phyloP scores from a whole-genome alignment of 305 asterid genomes.

The Fraxinus sp. region DNA sequence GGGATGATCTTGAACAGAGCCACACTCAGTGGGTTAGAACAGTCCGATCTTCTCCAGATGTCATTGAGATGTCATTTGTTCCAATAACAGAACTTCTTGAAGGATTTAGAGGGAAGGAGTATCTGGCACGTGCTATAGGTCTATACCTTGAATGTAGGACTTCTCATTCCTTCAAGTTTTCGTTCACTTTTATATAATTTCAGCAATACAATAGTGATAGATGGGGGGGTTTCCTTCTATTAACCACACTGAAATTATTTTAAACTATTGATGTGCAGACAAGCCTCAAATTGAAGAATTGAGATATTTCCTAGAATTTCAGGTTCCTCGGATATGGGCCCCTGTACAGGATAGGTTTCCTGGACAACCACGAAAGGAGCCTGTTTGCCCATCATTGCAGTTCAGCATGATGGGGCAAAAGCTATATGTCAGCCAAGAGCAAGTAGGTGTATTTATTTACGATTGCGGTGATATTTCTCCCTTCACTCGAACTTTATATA shows the following conservation, averaged over 20 bases:
- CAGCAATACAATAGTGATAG: not conserved
- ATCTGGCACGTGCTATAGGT: constrained; percentile 66
- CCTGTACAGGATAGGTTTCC: constrained; percentile 67
- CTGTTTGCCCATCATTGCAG: constrained; percentile 75
- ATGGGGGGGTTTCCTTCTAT: not conserved
- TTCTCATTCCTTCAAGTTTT: not conserved
- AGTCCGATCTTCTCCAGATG: constrained; percentile 72
- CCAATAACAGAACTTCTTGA: constrained; percentile 70
- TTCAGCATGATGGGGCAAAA: constrained; percentile 94
- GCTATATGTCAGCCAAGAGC: constrained; percentile 78
- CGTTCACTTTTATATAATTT: constrained; percentile 1
- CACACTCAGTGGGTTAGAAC: constrained; percentile 74
- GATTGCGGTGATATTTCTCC: not conserved
- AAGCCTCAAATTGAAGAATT: constrained; percentile 88
- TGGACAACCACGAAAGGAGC: constrained; percentile 79
- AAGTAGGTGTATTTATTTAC: constrained; percentile 42
- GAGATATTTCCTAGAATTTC: constrained; percentile 79
- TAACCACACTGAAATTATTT: constrained; percentile 9
- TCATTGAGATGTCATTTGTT: constrained; percentile 73
- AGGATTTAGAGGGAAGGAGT: constrained; percentile 65
- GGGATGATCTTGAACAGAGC: constrained; percentile 84
- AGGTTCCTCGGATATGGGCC: constrained; percentile 80
- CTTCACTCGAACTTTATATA: not conserved
- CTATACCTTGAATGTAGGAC: constrained; percentile 76
- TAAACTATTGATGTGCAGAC: constrained; percentile 48